Evolutionary conservation across 2,329 filamentous ascomycete genomes (phyloP).

Genomic region (Penicillium janthinellum): DNA sequence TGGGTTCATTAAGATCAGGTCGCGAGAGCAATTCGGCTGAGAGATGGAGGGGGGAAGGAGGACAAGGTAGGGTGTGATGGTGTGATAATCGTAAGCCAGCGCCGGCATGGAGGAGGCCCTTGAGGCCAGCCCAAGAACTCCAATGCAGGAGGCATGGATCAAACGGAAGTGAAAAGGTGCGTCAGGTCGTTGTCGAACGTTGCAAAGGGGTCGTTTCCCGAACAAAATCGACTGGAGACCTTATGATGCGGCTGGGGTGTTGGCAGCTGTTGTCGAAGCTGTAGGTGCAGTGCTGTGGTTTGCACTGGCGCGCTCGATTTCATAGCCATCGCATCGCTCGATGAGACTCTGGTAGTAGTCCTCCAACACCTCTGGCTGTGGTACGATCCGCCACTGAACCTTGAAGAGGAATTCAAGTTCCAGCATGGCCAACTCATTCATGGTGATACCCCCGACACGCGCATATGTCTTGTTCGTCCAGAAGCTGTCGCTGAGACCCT

Average conservation of each 20-base stretch:
- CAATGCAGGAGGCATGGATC: background rate
- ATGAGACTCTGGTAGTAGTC: slow-evolving; percentile 92
- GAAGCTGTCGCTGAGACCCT: slow-evolving; percentile 93
- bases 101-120: slow-evolving; percentile 3
- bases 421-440: slow-evolving; percentile 84
- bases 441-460: slow-evolving; percentile 85
- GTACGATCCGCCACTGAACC: slow-evolving; percentile 96
- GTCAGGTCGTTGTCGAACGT: background rate
- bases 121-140: slow-evolving; percentile 24
- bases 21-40: slow-evolving; percentile 5
- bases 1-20: slow-evolving; percentile 20
- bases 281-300: slow-evolving; percentile 11
- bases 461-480: slow-evolving; percentile 99
- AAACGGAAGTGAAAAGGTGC: background rate
- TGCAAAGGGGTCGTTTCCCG: too few relatives aligned
- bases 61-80: background rate
- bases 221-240: background rate
- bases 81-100: background rate
- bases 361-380: slow-evolving; percentile 87
- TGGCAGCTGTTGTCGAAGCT: background rate
- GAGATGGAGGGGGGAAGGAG: background rate
- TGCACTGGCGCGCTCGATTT: slow-evolving; percentile 46
- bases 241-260: slow-evolving; percentile 17
- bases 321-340: slow-evolving; percentile 63
- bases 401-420: slow-evolving; percentile 92